Evolutionary conservation across 225 moss, liverwort and hornwort genomes (phyloP).

Genomic region (Sphagnum tenellum): DNA sequence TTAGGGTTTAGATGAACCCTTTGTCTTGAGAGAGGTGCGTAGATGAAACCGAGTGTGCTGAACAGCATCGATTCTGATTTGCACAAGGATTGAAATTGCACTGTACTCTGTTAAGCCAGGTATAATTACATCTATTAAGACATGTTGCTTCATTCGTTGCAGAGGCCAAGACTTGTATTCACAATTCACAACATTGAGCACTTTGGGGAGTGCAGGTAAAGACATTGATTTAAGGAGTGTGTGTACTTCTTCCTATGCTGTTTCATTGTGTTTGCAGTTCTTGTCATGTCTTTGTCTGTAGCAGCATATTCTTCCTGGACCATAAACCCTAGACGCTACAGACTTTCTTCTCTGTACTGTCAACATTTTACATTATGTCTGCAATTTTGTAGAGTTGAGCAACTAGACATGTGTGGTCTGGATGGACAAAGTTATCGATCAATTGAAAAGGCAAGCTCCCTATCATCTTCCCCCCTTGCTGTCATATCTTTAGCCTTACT

Average conservation of each 20-base stretch:
- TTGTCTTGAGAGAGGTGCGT: too few species aligned
- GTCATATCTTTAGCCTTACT: too few species aligned
- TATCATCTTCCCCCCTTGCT: too few species aligned
- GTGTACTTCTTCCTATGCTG: background rate
- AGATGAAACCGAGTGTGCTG: too few species aligned
- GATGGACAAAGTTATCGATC: conserved; percentile 19
- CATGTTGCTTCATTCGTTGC: conserved; percentile 5
- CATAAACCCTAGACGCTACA: too few species aligned
- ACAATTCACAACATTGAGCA: conserved; percentile 52
- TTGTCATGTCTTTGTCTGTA: background rate
- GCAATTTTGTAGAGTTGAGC: conserved; percentile 23
- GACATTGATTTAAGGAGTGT: background rate
- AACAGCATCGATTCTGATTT: too few species aligned
- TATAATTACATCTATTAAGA: too few species aligned
- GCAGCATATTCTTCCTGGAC: too few species aligned
- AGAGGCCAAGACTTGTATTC: conserved; percentile 33
- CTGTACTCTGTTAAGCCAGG: too few species aligned
- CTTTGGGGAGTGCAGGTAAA: conserved; percentile 38
- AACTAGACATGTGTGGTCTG: conserved; percentile 35
- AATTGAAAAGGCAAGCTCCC: conserved; percentile 18
- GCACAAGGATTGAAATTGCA: too few species aligned
- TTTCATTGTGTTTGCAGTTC: background rate
- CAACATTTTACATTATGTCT: background rate
- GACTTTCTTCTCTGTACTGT: background rate
- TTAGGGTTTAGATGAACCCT: too few species aligned